Evolutionary conservation across 2,329 filamentous ascomycete genomes (phyloP).

Genomic region (Colletotrichum incanum): DNA sequence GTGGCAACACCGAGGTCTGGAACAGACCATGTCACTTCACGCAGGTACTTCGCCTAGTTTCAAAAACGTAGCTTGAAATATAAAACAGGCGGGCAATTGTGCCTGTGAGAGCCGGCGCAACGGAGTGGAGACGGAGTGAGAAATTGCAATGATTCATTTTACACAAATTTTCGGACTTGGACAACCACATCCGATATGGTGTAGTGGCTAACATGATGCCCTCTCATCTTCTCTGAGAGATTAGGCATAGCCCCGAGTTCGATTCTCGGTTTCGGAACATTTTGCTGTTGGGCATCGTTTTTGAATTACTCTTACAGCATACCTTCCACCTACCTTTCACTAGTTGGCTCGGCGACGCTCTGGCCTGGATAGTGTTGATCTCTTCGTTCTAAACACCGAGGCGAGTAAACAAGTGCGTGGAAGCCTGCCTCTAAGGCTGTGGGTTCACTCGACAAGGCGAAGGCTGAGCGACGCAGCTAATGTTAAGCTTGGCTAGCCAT

Average conservation of each 20-base stretch:
- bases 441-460: too few species aligned
- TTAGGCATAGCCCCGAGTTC: constrained; percentile 39
- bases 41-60: too few species aligned
- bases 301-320: neutral
- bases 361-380: too few species aligned
- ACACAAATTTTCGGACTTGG: fast-evolving
- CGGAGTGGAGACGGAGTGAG: neutral
- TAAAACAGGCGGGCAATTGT: neutral
- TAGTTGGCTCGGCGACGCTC: neutral
- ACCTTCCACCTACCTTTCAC: too few species aligned
- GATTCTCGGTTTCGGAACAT: constrained; percentile 38
- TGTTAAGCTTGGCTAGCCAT: too few species aligned
- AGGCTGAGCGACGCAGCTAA: too few species aligned
- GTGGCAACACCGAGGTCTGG: too few species aligned
- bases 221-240: constrained; percentile 7
- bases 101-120: neutral
- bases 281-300: neutral
- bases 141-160: neutral
- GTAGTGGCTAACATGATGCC: constrained; percentile 39
- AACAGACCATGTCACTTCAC: too few species aligned
- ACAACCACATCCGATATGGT: constrained; percentile 31
- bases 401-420: too few species aligned
- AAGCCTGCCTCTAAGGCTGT: too few species aligned
- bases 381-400: too few species aligned
- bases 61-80: neutral